Conservation (phyloP, 164 flowering plant genomes). For the Houttuynia cordata region DNA sequence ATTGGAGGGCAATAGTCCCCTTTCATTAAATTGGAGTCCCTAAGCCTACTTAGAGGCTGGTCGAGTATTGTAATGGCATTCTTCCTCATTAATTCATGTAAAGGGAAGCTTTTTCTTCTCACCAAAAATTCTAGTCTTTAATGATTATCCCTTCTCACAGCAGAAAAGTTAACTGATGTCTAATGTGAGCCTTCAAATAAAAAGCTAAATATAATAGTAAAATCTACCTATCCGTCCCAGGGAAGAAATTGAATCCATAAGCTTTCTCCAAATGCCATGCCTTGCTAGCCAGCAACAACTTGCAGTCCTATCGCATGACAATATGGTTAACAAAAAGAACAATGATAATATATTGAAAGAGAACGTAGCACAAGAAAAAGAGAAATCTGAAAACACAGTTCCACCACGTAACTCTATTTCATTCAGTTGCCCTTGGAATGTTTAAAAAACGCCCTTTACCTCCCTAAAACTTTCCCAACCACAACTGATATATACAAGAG, state of each 20-base stretch:
- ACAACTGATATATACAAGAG: constrained; percentile 88
- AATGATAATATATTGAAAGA: neutral
- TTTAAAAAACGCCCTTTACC: constrained; percentile 25
- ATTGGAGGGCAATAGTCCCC: no score
- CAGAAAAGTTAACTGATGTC: neutral
- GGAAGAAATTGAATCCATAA: constrained; percentile 88
- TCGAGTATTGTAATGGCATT: no score
- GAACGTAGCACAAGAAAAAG: neutral
- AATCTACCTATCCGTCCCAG: constrained; percentile 79
- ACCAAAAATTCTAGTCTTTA: no score
- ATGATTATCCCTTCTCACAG: no score
- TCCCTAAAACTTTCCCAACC: constrained; percentile 98
- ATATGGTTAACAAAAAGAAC: neutral
- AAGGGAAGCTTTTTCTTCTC: no score
- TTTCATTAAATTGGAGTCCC: no score
- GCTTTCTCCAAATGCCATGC: constrained; percentile 82
- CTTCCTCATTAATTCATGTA: no score
- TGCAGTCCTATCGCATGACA: constrained; percentile 59
- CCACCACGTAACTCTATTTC: neutral
- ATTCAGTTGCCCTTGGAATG: no score
- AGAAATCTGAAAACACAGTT: neutral
- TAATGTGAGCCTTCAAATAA: neutral
- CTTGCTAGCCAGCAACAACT: constrained; percentile 50
- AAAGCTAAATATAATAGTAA: neutral
- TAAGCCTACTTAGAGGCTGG: no score